Evolutionary conservation across 2,329 filamentous ascomycete genomes (phyloP).

Genomic region (Blastomyces parvus): DNA sequence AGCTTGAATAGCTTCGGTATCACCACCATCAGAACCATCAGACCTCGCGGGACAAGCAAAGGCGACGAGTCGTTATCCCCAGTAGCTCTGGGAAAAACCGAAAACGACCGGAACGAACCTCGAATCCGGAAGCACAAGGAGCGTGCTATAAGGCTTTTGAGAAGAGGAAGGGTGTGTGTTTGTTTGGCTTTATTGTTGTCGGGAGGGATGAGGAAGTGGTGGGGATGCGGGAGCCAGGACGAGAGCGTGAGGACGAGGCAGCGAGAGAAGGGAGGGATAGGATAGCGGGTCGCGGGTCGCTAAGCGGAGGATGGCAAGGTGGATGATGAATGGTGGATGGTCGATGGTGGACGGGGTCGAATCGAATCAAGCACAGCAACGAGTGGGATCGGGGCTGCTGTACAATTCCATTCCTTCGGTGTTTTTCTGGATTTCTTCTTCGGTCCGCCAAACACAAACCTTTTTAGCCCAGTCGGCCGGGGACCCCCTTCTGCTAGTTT

Average conservation of each 20-base stretch:
- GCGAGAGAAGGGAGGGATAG: too few species aligned
- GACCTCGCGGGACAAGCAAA: not conserved
- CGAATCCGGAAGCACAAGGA: not conserved
- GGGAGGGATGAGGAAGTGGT: not conserved
- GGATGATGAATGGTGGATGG: not conserved
- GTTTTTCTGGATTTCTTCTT: too few species aligned
- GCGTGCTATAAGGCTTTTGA: not conserved
- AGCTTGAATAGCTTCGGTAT: not conserved
- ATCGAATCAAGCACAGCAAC: not conserved
- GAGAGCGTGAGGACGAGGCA: too few species aligned
- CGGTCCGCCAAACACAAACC: not conserved
- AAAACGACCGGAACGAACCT: not conserved
- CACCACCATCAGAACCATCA: slow-evolving; percentile 2
- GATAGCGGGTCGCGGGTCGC: too few species aligned
- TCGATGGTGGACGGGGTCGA: not conserved
- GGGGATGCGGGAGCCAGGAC: not conserved
- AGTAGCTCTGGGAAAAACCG: not conserved
- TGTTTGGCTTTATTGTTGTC: not conserved
- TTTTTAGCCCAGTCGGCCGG: not conserved
- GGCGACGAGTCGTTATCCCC: not conserved
- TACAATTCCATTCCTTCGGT: slow-evolving; percentile 2
- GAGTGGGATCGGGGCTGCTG: not conserved
- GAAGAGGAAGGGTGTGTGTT: not conserved
- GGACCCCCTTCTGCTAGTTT: not conserved
- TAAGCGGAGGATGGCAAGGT: too few species aligned